Base-by-base conservation (phyloP, 805 yeast genomes). In the Wickerhamiella cacticola region DNA sequence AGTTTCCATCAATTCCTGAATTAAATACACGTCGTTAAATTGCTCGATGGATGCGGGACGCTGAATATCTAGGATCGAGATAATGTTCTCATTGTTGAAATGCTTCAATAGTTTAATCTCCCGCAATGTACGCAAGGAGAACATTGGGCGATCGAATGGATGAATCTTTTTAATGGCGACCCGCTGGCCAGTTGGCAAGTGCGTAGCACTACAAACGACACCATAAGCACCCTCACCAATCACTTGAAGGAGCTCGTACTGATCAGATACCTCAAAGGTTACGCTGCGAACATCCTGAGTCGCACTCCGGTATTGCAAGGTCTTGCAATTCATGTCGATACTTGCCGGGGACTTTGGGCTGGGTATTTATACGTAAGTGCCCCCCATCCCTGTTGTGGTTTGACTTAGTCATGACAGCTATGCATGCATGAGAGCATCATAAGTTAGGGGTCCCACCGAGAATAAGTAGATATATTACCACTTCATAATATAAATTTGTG, bases 211-310 rank as follows among this genome's bases (percentile, higher is more conserved):
- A 63, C 96, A 67, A 9, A 89, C 97, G 10, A 88, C 78, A 5
- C 97, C 97, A 61, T 89, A 89, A 0, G 97, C 96, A 16, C 97
- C 97, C 64, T 87, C 95, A 7, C 97, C 97, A 1, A 89, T 79
- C 13, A 89, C 75, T 55, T 84, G 86, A 45, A 80, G 70, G 41
- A 89, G 78, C 63, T 86, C 86, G 64, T 88, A 89, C 59, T 84
- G 87, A 52, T 82, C 83, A 24, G 88, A 79, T 23, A 89, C 89
- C 62, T 86, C 85, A 71, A 89, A 89, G 2, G 76, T 67, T 45
- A 75, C 69, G 49, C 66, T 67, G 48, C 75, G 70, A 35, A 59
- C 34, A 26, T 54, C 54, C 10, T 35, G 41, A 6, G 41, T 24
- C 23, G 28, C 26, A 10, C 34, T 23, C 25, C 47, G 47, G 24